Base-by-base conservation (phyloP, 495 filamentous ascomycete species). In the Hypoxylon fragiforme region DNA sequence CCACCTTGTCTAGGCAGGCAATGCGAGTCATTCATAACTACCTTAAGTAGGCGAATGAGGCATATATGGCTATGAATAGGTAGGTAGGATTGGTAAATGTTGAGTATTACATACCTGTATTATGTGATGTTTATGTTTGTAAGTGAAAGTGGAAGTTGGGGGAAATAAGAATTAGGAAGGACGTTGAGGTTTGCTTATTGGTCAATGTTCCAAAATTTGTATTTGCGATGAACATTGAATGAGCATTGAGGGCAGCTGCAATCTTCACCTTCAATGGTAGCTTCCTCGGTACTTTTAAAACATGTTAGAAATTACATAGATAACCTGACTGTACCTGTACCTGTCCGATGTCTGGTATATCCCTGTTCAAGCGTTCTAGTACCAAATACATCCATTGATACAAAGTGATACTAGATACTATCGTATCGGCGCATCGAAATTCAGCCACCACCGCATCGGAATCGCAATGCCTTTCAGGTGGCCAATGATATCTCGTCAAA, bases 31-130 rank as follows among this genome's bases (percentile, higher is more conserved):
- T n/a, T n/a, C n/a, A n/a, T n/a, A n/a, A n/a, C n/a, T n/a, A n/a
- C n/a, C n/a, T n/a, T n/a, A n/a, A n/a, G n/a, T n/a, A n/a, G n/a
- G n/a, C n/a, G n/a, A n/a, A n/a, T n/a, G n/a, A n/a, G n/a, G n/a
- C n/a, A n/a, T n/a, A n/a, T n/a, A n/a, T n/a, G n/a, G n/a, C n/a
- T n/a, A n/a, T n/a, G n/a, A n/a, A n/a, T n/a, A n/a, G n/a, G n/a
- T n/a, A n/a, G n/a, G n/a, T n/a, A n/a, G n/a, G n/a, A n/a, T n/a
- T n/a, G n/a, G n/a, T n/a, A n/a, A n/a, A 36, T 45, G 40, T 56
- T 52, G 40, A 28, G 44, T 37, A 62, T 57, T 52, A 62, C 58
- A 44, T 62, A 62, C 58, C 58, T 56, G 37, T 26, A 56, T 57
- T 62, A 48, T 57, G 46, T 57, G 41, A 13, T 44, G 40, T 53